Conservation (phyloP, 805 yeast species). For the Sugiyamaella americana region DNA sequence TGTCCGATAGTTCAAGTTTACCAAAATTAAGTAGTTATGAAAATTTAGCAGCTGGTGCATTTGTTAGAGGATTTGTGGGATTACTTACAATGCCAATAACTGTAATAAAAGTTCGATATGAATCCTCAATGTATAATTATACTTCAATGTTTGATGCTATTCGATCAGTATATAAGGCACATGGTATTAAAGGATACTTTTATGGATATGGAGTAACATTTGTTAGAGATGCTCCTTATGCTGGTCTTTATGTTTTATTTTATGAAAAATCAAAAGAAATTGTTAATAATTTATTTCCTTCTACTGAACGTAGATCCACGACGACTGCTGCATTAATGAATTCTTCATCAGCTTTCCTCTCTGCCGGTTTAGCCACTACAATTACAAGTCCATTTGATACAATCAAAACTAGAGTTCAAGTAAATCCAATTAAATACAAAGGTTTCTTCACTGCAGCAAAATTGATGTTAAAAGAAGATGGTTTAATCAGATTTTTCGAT, state of each 20-base stretch:
- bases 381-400: constrained; percentile 95
- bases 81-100: constrained; percentile 92
- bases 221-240: constrained; percentile 91
- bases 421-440: constrained; percentile 46
- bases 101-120: constrained; percentile 80
- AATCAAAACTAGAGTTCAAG: constrained; percentile 84
- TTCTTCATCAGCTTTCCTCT: constrained; percentile 64
- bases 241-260: constrained; percentile 82
- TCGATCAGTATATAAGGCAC: constrained; percentile 44
- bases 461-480: constrained; percentile 42
- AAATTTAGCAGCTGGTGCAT: constrained; percentile 70
- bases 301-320: constrained; percentile 19
- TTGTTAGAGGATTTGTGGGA: constrained; percentile 78
- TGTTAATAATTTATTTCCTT: constrained; percentile 40
- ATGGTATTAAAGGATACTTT: constrained; percentile 67
- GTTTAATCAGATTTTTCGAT: constrained; percentile 56
- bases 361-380: constrained; percentile 77
- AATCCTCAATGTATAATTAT: constrained; percentile 71
- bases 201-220: constrained; percentile 84
- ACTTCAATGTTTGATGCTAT: constrained; percentile 57
- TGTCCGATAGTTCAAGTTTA: constrained; percentile 30
- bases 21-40: constrained; percentile 68
- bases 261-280: constrained; percentile 68
- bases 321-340: constrained; percentile 55
- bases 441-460: constrained; percentile 38